These are phyloP conservation scores for Phytophthora tubulina DNA, from an alignment of 352 stramenopile species.

Conservation along the genomic window DNA sequence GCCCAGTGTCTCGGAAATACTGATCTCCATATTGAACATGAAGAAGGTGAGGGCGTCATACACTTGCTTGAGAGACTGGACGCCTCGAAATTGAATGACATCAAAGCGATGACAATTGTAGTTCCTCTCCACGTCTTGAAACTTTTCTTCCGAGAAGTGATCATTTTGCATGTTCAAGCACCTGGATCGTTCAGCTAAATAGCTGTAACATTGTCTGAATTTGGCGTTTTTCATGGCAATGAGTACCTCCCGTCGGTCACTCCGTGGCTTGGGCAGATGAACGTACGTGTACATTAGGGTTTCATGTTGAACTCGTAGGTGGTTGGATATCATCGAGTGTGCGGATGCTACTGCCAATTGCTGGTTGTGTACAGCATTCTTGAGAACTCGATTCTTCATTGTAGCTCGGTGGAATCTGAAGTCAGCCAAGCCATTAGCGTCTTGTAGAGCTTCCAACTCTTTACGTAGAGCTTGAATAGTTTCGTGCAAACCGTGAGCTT, in stretches of 20 bases:
- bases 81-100: slow-evolving; percentile 47
- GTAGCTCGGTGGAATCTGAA: no score
- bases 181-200: slow-evolving; percentile 41
- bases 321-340: not conserved
- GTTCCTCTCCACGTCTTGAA: slow-evolving; percentile 24
- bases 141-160: slow-evolving; percentile 25
- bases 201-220: slow-evolving; percentile 31
- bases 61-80: slow-evolving; percentile 48
- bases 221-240: slow-evolving; percentile 40
- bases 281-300: slow-evolving; percentile 25
- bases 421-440: no score
- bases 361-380: not conserved
- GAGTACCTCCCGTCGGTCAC: slow-evolving; percentile 36
- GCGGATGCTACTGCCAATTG: slow-evolving; percentile 10
- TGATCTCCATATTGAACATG: slow-evolving; percentile 58
- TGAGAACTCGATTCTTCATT: slow-evolving; percentile 4
- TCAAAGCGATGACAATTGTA: slow-evolving; percentile 39
- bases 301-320: not conserved
- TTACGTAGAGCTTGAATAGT: no score
- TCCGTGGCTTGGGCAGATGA: slow-evolving; percentile 27
- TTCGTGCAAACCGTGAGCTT: no score
- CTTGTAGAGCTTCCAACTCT: no score
- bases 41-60: slow-evolving; percentile 50
- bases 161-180: slow-evolving; percentile 42
- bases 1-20: slow-evolving; percentile 50